Conservation (phyloP, 1,139 yeast genomes). For the Taphrina flavorubra region DNA sequence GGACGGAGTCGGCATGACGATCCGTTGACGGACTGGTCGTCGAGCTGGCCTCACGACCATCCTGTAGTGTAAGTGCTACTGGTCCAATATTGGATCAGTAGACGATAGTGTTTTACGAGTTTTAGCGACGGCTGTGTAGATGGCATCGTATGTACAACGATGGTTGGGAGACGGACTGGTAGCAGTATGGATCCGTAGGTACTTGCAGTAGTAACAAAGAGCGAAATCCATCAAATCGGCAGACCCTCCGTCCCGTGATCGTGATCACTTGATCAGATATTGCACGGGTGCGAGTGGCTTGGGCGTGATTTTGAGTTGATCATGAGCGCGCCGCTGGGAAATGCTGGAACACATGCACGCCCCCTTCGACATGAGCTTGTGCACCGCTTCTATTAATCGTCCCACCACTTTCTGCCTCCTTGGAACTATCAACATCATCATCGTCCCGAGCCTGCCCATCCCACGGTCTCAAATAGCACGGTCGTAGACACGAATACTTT, state of each 20-base stretch:
- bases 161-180: not conserved
- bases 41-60: slow-evolving; percentile 13
- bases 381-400: not conserved
- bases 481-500: too few relatives aligned
- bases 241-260: too few relatives aligned
- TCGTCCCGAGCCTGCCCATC: too few relatives aligned
- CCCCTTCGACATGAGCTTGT: not conserved
- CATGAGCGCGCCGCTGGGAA: too few relatives aligned
- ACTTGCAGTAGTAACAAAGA: slow-evolving; percentile 1
- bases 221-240: not conserved
- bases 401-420: slow-evolving; percentile 2
- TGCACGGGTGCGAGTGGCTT: too few relatives aligned
- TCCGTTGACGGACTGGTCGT: slow-evolving; percentile 42
- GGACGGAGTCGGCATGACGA: slow-evolving; percentile 32
- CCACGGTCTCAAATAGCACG: too few relatives aligned
- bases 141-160: not conserved
- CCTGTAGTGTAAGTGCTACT: not conserved
- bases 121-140: slow-evolving; percentile 5
- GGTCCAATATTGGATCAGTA: not conserved
- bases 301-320: too few relatives aligned
- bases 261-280: not conserved
- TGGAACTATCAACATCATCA: not conserved
- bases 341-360: too few relatives aligned
- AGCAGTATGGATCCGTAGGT: not conserved
- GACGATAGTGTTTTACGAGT: slow-evolving; percentile 4